Conservation (phyloP, 768 basidiomycete genomes). For the Russula sp. region DNA sequence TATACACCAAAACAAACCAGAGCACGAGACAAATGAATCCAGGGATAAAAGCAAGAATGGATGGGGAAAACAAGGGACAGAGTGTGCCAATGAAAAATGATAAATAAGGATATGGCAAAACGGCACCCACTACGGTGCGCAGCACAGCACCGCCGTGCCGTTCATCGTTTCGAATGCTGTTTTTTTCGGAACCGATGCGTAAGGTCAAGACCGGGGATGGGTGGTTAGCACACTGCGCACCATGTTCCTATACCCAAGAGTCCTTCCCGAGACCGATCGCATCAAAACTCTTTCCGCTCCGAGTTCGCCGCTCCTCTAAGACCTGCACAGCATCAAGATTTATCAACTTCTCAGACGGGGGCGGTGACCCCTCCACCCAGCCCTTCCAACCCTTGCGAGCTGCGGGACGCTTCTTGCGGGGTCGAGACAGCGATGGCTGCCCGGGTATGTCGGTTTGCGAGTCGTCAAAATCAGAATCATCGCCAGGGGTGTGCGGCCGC, state of each 20-base stretch:
- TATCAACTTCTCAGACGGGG: conserved; percentile 73
- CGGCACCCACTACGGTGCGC: conserved; percentile 23
- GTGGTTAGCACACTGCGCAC: conserved; percentile 31
- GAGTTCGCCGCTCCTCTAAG: conserved; percentile 66
- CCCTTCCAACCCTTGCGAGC: conserved; percentile 84
- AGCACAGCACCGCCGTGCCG: conserved; percentile 13
- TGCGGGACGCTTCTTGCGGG: conserved; percentile 48
- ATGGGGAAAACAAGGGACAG: conserved; percentile 1
- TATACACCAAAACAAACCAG: conserved; percentile 18
- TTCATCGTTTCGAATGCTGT: neutral
- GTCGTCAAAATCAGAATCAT: conserved; percentile 32
- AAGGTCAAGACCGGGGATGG: neutral
- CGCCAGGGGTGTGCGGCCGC: conserved; percentile 66
- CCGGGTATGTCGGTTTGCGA: conserved; percentile 23
- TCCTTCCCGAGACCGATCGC: conserved; percentile 73
- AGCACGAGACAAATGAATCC: conserved; percentile 14
- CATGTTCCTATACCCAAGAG: conserved; percentile 54
- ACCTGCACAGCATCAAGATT: conserved; percentile 68
- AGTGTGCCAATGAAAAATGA: conserved; percentile 10
- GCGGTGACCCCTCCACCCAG: conserved; percentile 82
- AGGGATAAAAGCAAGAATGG: conserved; percentile 16
- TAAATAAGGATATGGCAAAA: conserved; percentile 13
- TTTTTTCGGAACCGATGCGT: neutral
- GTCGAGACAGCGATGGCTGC: conserved; percentile 24
- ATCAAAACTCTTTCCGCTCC: conserved; percentile 81